Base-by-base conservation (phyloP, 495 filamentous ascomycete genomes). In the Aspergillus sclerotioniger region DNA sequence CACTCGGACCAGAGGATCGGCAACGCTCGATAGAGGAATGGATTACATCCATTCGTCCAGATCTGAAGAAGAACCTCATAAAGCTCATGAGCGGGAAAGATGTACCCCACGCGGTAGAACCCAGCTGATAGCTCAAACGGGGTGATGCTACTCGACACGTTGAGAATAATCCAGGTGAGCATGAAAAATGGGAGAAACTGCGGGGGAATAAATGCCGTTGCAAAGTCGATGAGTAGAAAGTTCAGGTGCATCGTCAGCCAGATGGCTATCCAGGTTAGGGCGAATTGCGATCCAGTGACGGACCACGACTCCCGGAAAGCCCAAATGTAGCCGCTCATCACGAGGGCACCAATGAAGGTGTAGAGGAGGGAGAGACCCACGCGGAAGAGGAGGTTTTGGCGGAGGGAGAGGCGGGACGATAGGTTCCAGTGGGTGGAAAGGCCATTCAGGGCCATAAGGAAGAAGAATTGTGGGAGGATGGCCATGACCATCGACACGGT, bases 391-490 rank as follows among this genome's bases (percentile, higher is more conserved):
- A 70, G 69, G 61, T 78, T 80, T 46, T 61, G 50, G 28, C 56
- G 57, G 9, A 71, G 71, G 33, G 62, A 58, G 9, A 76, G 35
- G n/a, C 51, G 64, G 7, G 66, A 48, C 56, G 72, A 76, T 28
- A 80, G 47, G 8, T 74, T 67, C 58, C 75, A 75, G 39, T 67
- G 54, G 8, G 37, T 58, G 37, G 70, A 74, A 5, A 82, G 63
- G 5, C 68, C 71, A 28, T 69, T 71, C 19, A 68, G 28, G 29
- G 57, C 73, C 60, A 58, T 66, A 8, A 80, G 62, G 65, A 72
- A 82, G 68, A 82, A 80, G 63, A 82, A 82, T 53, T 80, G 70
- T 54, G 75, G 71, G 52, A 82, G 69, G 3, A 82, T 53, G 9
- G 62, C 49, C 45, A 76, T 62, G 51, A 79, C 68, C 25, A 79